Base-by-base conservation (phyloP, 371 early-diverging fungal genomes). In the Entomophthora muscae region DNA sequence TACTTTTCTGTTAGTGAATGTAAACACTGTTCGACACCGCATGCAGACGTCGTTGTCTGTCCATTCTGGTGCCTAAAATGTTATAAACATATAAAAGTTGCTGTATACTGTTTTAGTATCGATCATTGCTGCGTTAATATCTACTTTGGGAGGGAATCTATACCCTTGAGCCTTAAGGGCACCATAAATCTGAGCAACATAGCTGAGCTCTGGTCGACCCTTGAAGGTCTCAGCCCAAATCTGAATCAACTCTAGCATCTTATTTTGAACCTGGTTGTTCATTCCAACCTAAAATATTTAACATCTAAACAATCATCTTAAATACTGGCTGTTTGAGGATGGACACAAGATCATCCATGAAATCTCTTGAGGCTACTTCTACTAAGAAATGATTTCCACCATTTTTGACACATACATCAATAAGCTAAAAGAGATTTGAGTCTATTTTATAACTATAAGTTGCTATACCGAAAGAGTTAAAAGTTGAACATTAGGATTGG, bases 341-440 rank as follows among this genome's bases (percentile, higher is more conserved):
- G 1, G 77, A 75, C 1, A 78, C 79, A 52, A 95, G 67, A 64
- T 82, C 80, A 68, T 95, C 94, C 66, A 91, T 78, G 71, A 93
- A 95, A 32, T 93, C 96, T 55, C 88, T 76, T 13, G 85, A 79
- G 0, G 95, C 86, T 24, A 95, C 72, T 67, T 95, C 93, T 7
- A 80, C 77, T 42, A 95, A 73, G 69, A 96, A 91, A 42, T 82
- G 82, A 53, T 76, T 71, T 0, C 97, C 97, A 28, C 88, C 85
- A 70, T 96, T 96, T 72, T 96, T 96, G 31, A 95, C 90, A 69
- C 93, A 92, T 22, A 85, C 82, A 71, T 96, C 97, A 0, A 86
- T 75, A 42, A 95, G 73, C 90, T 90, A 66, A 22, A 52, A n/a
- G n/a, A n/a, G 24, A 30, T 27, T 33, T 23, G 31, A 32, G 29